A percentile compares a stretch with the other conserved stretches of the same genome.
Evolutionary conservation across 1,284 basidiomycete genomes (phyloP).

Genomic region (Papiliotrema nemorosa): DNA sequence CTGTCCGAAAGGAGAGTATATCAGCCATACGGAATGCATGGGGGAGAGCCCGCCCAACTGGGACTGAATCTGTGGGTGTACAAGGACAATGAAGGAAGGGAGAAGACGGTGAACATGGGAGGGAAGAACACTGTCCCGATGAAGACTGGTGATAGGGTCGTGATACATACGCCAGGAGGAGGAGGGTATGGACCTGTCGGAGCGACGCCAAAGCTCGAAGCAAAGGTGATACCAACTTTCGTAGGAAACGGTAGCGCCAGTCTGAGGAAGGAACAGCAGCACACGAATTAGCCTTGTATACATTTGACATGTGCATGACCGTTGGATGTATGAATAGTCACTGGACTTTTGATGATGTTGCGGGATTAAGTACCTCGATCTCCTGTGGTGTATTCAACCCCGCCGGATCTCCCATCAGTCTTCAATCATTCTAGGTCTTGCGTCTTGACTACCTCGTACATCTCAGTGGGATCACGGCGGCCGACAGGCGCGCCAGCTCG

Average conservation of each 20-base stretch:
- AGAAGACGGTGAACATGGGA: conserved; percentile 72
- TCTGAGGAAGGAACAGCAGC: not conserved
- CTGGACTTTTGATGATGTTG: no score
- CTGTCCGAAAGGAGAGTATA: not conserved
- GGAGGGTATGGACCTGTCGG: conserved; percentile 16
- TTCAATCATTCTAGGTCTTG: no score
- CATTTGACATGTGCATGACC: no score
- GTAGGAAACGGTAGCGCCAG: not conserved
- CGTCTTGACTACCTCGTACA: not conserved
- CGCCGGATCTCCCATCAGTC: no score
- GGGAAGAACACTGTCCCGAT: conserved; percentile 63
- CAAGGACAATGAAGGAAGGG: conserved; percentile 57
- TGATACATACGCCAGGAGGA: conserved; percentile 17
- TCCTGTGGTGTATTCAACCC: no score
- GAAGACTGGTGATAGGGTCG: conserved; percentile 12
- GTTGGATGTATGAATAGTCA: no score
- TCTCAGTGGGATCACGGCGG: no score
- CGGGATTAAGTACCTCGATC: no score
- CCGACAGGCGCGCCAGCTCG: not conserved
- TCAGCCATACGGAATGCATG: conserved; percentile 9
- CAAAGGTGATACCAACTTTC: not conserved
- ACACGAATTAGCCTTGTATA: not conserved
- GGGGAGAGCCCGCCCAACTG: conserved; percentile 22
- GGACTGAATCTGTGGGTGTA: conserved; percentile 31
- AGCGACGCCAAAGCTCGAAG: not conserved